A percentile compares a stretch with the other conserved stretches of the same genome.
Conservation (phyloP, 1,284 basidiomycete species). For the Ceratobasidium sp. region DNA sequence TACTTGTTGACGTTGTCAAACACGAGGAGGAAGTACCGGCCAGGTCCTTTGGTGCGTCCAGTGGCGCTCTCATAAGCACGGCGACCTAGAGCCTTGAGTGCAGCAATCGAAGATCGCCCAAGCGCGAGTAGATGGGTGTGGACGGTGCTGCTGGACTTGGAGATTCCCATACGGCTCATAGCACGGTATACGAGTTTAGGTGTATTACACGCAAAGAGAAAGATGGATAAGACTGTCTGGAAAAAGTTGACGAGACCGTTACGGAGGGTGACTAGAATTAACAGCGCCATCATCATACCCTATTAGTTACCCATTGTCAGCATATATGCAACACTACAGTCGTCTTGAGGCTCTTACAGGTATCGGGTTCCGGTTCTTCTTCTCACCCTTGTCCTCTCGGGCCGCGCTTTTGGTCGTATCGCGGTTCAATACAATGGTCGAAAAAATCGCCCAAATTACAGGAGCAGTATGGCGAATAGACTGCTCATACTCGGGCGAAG, state of each 20-base stretch:
- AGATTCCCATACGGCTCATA: background rate
- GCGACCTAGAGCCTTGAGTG: too few relatives aligned
- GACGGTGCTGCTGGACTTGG: background rate
- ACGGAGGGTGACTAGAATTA: background rate
- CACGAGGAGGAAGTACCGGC: background rate
- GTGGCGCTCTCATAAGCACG: background rate
- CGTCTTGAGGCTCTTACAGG: too few relatives aligned
- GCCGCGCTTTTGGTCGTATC: background rate
- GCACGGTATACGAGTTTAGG: background rate
- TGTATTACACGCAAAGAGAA: constrained; percentile 19
- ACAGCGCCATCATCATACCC: too few relatives aligned
- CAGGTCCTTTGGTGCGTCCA: background rate
- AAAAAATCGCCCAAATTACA: constrained; percentile 6
- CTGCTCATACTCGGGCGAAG: background rate
- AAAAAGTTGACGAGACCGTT: constrained; percentile 13
- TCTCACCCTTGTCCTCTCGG: too few relatives aligned
- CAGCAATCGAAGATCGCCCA: too few relatives aligned
- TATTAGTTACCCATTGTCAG: too few relatives aligned
- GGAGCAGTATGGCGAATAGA: background rate
- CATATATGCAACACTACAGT: too few relatives aligned
- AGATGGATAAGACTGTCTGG: background rate
- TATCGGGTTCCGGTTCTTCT: too few relatives aligned
- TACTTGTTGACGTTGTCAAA: constrained; percentile 35
- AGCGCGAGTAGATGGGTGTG: background rate
- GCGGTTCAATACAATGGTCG: background rate